Conservation (phyloP, 1,284 basidiomycete genomes). For the Irpex sp. region DNA sequence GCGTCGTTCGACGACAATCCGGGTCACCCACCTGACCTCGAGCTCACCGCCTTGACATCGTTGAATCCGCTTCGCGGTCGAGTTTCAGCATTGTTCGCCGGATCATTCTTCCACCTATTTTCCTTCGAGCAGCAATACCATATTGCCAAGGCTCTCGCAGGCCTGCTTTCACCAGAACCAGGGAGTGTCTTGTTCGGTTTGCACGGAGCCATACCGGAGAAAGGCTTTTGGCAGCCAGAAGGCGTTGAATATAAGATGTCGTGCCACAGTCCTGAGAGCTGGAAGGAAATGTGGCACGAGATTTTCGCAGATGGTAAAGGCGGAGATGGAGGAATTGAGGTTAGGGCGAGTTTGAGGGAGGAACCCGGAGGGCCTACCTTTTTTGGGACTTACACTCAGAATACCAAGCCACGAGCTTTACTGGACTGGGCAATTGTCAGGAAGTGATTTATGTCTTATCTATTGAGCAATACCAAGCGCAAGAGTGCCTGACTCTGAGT, state of each 20-base stretch:
- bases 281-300: neutral
- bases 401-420: slow-evolving; percentile 14
- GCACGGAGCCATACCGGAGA: slow-evolving; percentile 16
- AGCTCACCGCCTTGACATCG: slow-evolving; percentile 26
- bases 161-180: slow-evolving; percentile 31
- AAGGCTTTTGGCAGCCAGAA: slow-evolving; percentile 4
- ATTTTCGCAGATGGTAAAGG: neutral
- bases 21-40: slow-evolving; percentile 26
- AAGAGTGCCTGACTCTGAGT: no score
- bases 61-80: slow-evolving; percentile 36
- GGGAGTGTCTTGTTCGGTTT: slow-evolving; percentile 32
- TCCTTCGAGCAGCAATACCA: slow-evolving; percentile 33
- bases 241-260: slow-evolving; percentile 12
- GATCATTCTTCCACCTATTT: slow-evolving; percentile 47
- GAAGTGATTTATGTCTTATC: slow-evolving; percentile 11
- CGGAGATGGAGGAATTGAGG: slow-evolving; percentile 23
- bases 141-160: slow-evolving; percentile 33
- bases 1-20: neutral
- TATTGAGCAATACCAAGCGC: no score
- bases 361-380: slow-evolving; percentile 10
- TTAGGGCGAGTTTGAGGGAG: slow-evolving; percentile 24
- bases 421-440: slow-evolving; percentile 25
- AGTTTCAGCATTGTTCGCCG: slow-evolving; percentile 39
- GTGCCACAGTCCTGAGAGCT: slow-evolving; percentile 25
- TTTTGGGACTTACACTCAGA: slow-evolving; percentile 1